Percentiles rank a stretch among this genome's conserved stretches.
These are phyloP conservation scores for Calocera viscosa DNA, from an alignment of 768 basidiomycete genomes.

Conservation along the genomic window DNA sequence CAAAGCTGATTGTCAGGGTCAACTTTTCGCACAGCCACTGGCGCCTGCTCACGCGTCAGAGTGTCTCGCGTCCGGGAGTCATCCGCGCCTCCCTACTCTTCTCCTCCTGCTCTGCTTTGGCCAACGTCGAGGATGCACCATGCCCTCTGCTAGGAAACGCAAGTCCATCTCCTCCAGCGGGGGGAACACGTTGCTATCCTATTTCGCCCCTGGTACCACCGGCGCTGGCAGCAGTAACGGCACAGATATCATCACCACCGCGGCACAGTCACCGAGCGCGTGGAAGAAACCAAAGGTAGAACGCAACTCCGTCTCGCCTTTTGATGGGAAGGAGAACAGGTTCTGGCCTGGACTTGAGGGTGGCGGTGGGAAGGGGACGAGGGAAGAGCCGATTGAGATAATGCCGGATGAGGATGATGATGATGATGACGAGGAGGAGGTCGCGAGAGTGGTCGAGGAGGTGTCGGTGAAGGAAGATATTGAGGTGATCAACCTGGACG, in stretches of 20 bases:
- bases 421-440: not conserved
- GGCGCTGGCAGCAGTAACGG: too few relatives aligned
- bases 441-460: not conserved
- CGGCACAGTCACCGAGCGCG: not conserved
- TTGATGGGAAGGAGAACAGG: not conserved
- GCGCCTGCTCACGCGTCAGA: not conserved
- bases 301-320: not conserved
- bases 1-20: not conserved
- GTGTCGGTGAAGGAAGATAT: not conserved
- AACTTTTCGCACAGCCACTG: conserved; percentile 9
- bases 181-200: not conserved
- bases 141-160: not conserved
- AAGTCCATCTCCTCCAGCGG: not conserved
- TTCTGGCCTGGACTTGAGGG: not conserved
- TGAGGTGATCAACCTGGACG: not conserved
- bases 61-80: not conserved
- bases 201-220: not conserved
- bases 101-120: not conserved
- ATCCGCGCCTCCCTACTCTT: not conserved
- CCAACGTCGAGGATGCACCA: not conserved
- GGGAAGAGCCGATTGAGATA: not conserved
- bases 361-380: not conserved
- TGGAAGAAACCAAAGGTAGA: not conserved
- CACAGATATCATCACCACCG: too few relatives aligned
- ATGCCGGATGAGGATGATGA: not conserved